A percentile compares a stretch with the other conserved stretches of the same genome.
These are phyloP conservation scores for Fusarium sp. DNA, from an alignment of 2,329 filamentous ascomycete species.

Conservation along the genomic window DNA sequence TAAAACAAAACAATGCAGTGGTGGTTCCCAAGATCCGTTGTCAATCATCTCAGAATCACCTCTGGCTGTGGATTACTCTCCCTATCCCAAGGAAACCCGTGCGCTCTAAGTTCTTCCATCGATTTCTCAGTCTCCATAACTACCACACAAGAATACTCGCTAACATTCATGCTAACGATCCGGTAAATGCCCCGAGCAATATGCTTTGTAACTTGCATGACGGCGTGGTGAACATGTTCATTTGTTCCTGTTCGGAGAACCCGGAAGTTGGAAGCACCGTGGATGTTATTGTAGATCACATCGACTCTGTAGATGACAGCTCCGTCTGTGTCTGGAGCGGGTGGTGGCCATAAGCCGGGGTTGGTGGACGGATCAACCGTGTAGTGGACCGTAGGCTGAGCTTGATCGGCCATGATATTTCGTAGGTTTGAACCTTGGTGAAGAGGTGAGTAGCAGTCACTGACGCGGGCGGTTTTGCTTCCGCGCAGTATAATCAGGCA, in stretches of 20 bases:
- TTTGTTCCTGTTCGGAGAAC: background rate
- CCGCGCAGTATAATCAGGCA: no score
- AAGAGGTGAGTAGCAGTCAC: no score
- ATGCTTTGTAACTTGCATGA: background rate
- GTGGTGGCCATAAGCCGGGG: background rate
- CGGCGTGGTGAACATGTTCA: slow-evolving; percentile 2
- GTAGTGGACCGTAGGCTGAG: background rate
- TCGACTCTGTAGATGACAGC: background rate
- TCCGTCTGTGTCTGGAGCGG: background rate
- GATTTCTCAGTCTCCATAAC: background rate
- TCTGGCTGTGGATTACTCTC: background rate
- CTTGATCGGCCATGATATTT: no score
- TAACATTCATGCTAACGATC: background rate
- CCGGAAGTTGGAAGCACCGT: background rate
- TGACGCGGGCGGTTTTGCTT: no score
- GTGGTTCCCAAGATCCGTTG: no score
- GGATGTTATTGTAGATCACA: background rate
- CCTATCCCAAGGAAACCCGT: slow-evolving; percentile 3
- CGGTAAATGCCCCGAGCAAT: background rate
- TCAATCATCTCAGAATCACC: background rate
- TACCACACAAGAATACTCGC: slow-evolving; percentile 1
- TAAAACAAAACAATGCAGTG: no score
- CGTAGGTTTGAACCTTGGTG: no score
- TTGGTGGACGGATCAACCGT: slow-evolving; percentile 8
- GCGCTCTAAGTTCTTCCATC: background rate